Base-by-base conservation (phyloP, 176 grass and related monocot species). In the Triticum dicoccoides region DNA sequence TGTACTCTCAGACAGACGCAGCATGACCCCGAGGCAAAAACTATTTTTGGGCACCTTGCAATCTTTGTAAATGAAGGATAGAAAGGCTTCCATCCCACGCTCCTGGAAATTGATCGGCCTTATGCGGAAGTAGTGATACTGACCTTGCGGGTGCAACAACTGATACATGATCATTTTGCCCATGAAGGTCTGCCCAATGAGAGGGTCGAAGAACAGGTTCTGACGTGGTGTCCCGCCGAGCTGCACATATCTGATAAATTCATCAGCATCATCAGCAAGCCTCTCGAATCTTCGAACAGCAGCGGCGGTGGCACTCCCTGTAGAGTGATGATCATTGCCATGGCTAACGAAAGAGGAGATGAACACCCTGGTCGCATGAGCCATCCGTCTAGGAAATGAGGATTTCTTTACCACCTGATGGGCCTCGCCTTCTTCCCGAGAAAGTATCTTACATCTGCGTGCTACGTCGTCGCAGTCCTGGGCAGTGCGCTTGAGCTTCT, bases 281-380 rank as follows among this genome's bases (percentile, higher is more conserved):
- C 81, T 83, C 52, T 83, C 81, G 18, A 83, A 83, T 42, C 68
- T 83, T 42, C 23, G 21, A 11, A 73, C 68, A 18, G 5, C 37
- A 39, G 37, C 2, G 6, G 4, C 14, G 58, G 9, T 25, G 3
- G 39, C 39, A 41, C 39, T 9, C 6, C 21, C 18, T 2, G 18
- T 5, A 3, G 67, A 17, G 65, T 0, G 3, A 5, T 42, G 52
- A 61, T 30, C 23, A 11, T 61, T 61, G 3, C 13, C 18, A 2
- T 4, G 68, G 10, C 56, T 21, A 1, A 29, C 5, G 11, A 66
- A 18, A 9, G 59, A 70, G 68, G 69, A 73, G 41, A 66, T 0
- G 4, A 49, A 47, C 1, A 39, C 33, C 13, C 17, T 84, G 70
- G 58, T 65, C 10, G 56, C 82, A n/a, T 17, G 59, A 0, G 72